Conservation (phyloP, 352 stramenopile genomes). For the Globisporangium nunn region DNA sequence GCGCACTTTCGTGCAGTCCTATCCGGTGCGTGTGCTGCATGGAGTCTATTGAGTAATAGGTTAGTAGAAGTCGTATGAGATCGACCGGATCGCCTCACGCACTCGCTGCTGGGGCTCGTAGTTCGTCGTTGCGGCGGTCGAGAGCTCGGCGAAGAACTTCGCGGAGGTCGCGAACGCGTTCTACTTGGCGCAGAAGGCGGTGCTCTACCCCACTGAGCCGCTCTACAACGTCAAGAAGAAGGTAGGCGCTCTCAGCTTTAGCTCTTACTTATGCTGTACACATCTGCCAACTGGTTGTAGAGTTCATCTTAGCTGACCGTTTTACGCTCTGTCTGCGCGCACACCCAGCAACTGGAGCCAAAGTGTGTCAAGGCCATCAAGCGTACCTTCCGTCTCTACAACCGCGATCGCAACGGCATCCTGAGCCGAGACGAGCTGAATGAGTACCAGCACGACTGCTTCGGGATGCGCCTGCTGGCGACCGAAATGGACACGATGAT, state of each 20-base stretch:
- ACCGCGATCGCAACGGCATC: conserved; percentile 71
- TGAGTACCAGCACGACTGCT: conserved; percentile 86
- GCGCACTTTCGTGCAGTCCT: conserved; percentile 58
- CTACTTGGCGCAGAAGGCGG: conserved; percentile 83
- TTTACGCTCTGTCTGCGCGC: conserved; percentile 1
- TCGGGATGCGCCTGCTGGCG: conserved; percentile 69
- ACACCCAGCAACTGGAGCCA: conserved; percentile 57
- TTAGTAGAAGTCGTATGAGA: no score
- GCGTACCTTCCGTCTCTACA: conserved; percentile 82
- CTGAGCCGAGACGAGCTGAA: conserved; percentile 84
- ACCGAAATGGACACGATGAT: conserved; percentile 85
- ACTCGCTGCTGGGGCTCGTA: conserved; percentile 10
- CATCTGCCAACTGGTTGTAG: neutral
- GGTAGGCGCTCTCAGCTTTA: conserved; percentile 19
- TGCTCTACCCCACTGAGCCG: conserved; percentile 85
- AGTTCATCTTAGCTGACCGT: neutral
- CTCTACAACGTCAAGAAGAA: conserved; percentile 83
- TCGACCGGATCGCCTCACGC: neutral
- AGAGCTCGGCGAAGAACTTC: conserved; percentile 87
- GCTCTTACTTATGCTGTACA: neutral
- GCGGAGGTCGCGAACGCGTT: conserved; percentile 85
- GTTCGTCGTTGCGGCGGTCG: conserved; percentile 78
- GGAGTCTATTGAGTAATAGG: no score
- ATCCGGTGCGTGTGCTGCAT: conserved; percentile 31
- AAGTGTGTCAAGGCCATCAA: conserved; percentile 84